These are phyloP conservation scores for Paramecium primaurelia DNA, from an alignment of 73 alveolate species.

Conservation along the genomic window DNA sequence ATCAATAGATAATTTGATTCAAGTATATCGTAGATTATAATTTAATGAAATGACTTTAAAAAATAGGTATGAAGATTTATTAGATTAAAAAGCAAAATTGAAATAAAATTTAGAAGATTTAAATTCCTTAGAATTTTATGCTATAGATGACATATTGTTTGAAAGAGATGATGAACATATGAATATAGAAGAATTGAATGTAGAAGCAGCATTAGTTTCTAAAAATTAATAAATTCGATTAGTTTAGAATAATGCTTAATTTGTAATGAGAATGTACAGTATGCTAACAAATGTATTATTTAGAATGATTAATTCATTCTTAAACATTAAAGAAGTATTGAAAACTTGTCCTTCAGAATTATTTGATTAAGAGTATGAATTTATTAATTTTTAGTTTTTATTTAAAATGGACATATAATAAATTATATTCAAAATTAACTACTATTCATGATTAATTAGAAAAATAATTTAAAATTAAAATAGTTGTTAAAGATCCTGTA, in stretches of 20 bases:
- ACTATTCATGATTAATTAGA: neutral
- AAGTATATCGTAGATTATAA: conserved; percentile 16
- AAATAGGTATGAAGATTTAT: conserved; percentile 39
- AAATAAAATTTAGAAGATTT: neutral
- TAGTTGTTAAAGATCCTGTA: neutral
- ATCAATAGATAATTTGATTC: neutral
- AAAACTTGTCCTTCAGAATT: conserved; percentile 27
- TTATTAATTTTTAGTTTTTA: neutral
- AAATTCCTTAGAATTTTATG: neutral
- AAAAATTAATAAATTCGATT: neutral
- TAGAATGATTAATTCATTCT: neutral
- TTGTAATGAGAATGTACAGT: neutral
- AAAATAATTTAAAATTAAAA: neutral
- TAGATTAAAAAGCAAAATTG: conserved; percentile 13
- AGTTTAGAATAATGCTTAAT: neutral
- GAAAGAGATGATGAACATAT: neutral
- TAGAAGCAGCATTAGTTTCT: neutral
- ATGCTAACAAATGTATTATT: neutral
- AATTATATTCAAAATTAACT: neutral
- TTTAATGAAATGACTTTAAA: neutral
- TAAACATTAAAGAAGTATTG: conserved; percentile 18
- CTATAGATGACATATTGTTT: neutral
- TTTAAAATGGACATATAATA: conserved; percentile 50
- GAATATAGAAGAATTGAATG: conserved; percentile 1
- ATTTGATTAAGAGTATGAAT: conserved; percentile 28